Base-by-base conservation (phyloP, 164 flowering plant species). In the Vitis amurensis region DNA sequence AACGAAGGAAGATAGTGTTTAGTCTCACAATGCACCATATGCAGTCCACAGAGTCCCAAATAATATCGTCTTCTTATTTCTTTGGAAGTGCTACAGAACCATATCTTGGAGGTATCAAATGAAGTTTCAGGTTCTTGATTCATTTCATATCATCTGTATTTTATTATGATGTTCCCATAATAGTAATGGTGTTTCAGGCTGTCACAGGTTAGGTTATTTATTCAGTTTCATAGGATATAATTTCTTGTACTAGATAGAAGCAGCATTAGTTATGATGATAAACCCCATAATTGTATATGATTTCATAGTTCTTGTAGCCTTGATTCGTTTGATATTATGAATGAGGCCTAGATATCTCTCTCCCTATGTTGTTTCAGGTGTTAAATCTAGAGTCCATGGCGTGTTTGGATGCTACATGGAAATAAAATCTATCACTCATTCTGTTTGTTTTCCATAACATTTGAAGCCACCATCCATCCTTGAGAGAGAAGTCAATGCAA, bases 1-100 rank as follows among this genome's bases (percentile, higher is more conserved):
- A 88, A 74, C 57, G 83, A 87, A 56, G 96, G 96, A 56, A 86
- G 93, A 80, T 91, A 82, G 69, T 27, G 73, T 27, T 63, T 57
- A 27, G 71, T 19, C 12, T 51, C 23, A 30, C 49, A 12, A 49
- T 61, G 16, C 29, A 8, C 27, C 27, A 27, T 62, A 16, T n/a
- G 23, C 55, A 61, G 4, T n/a, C 1, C 15, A 5, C 19, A 27
- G 11, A 15, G 61, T 15, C 27, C 27, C 27, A 23, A 23, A 23
- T 23, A 23, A 2, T 23, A 23, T 23, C 27, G 2, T 1, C 27
- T 23, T 23, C 27, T 48, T 48, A 2, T 1, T 29, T 30, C 31
- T 29, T 60, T 6, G 12, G 8, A 37, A 61, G 63, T 14, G 31
- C 31, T 27, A 14, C n/a, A 17, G 49, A 5, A 14, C 2, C 48